Base-by-base conservation (phyloP, 805 yeast genomes). In the Candida nanaspora region DNA sequence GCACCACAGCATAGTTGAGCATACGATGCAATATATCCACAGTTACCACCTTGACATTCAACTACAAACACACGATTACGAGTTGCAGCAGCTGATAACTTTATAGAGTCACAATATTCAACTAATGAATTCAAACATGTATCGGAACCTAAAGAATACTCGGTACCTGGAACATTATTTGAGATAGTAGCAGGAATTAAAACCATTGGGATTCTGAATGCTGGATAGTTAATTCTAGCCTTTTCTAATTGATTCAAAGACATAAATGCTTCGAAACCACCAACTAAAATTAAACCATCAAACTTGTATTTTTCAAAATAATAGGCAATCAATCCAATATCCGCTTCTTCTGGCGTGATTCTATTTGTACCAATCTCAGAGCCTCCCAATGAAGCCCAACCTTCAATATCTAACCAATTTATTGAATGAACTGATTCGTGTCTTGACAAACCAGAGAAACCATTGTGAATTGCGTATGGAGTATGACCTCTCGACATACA, bases 111-210 rank as follows among this genome's bases (percentile, higher is more conserved):
- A 67, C 98, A 91, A 70, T 93, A 93, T 43, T 83, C 80, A 47
- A 88, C 87, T 54, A 93, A 72, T 9, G 93, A 70, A 65, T 93
- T 93, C 70, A 93, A 69, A 70, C 98, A 94, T 10, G 99, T 93
- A 61, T 93, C 98, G 11, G 88, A 74, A 43, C 99, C 99, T 43
- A 93, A 66, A 0, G 97, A 88, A 63, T 88, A 88, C 64, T 93
- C 97, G 2, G 98, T 83, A 45, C 98, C 99, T n/a, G 99, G 98
- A 38, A 93, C 98, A 53, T 93, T 93, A 68, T 93, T 93, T 15
- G 97, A 88, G 48, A 93, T 86, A 2, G 98, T 93, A 2, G 98
- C 91, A 10, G 98, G 98, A 49, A 93, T 73, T 52, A 86, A 78
- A 33, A 86, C 84, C 86, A 91, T 82, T 47, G 98, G 98, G 49